phyloP scores from a whole-genome alignment of 1,284 basidiomycete genomes.

The Fomitopsis betulina region DNA sequence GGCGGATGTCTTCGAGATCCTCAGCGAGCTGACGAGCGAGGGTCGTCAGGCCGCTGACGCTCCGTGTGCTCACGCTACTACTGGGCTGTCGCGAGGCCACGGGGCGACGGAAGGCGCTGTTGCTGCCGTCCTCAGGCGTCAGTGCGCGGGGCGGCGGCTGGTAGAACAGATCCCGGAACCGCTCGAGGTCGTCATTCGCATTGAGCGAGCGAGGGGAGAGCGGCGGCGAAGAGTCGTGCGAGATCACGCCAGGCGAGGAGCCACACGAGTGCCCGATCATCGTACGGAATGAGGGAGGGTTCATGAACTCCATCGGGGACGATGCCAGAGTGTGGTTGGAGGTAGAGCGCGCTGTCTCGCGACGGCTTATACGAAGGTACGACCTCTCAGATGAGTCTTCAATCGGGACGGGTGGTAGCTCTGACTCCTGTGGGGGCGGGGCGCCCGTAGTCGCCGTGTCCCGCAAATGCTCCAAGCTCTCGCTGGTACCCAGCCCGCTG shows the following conservation, averaged over 20 bases:
- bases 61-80: constrained; percentile 24
- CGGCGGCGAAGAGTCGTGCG: constrained; percentile 35
- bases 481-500: constrained; percentile 44
- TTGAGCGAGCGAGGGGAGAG: constrained; percentile 36
- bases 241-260: constrained; percentile 36
- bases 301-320: constrained; percentile 21
- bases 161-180: constrained; percentile 70
- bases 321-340: constrained; percentile 25
- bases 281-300: constrained; percentile 23
- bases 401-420: not conserved
- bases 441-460: not conserved
- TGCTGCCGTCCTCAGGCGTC: constrained; percentile 10
- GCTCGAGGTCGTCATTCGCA: constrained; percentile 58
- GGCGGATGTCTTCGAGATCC: constrained; percentile 43
- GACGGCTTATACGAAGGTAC: constrained; percentile 1
- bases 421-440: constrained; percentile 1
- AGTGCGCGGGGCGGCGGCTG: constrained; percentile 29
- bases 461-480: constrained; percentile 24
- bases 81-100: constrained; percentile 21
- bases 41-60: constrained; percentile 52
- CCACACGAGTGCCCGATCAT: constrained; percentile 18
- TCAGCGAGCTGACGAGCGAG: constrained; percentile 60
- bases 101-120: constrained; percentile 13
- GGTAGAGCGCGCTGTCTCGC: constrained; percentile 14
- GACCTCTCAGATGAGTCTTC: not conserved